Percentiles rank a stretch among this genome's conserved stretches.
Conservation (phyloP, 2,329 filamentous ascomycete genomes). For the Colletotrichum horii region DNA sequence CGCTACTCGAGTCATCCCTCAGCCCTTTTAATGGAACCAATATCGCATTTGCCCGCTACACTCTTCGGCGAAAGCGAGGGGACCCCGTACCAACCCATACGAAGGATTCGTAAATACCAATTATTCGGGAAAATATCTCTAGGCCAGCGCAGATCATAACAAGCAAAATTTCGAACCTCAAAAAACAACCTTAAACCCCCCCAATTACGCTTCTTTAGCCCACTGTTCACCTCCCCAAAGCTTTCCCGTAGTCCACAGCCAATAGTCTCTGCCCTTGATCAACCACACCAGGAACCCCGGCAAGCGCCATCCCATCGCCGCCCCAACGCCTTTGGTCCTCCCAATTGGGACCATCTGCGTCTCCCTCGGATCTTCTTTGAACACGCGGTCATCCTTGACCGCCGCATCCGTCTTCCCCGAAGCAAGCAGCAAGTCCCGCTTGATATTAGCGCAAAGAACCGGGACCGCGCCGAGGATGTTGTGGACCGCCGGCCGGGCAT, state of each 20-base stretch:
- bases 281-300: slow-evolving; percentile 52
- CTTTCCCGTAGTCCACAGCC: slow-evolving; percentile 51
- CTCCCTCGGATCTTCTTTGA: slow-evolving; percentile 46
- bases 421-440: slow-evolving; percentile 49
- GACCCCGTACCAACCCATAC: not conserved
- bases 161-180: rapidly evolving
- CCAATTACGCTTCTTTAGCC: slow-evolving; percentile 29
- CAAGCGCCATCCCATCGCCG: slow-evolving; percentile 44
- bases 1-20: not conserved
- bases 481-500: slow-evolving; percentile 46
- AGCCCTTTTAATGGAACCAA: not conserved
- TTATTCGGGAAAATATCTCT: not conserved
- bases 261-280: slow-evolving; percentile 57
- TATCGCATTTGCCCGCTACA: not conserved
- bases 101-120: not conserved
- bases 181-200: not conserved
- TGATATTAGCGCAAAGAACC: slow-evolving; percentile 51
- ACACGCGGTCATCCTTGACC: slow-evolving; percentile 34
- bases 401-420: slow-evolving; percentile 26
- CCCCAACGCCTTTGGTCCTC: slow-evolving; percentile 47
- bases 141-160: not conserved
- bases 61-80: not conserved
- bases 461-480: slow-evolving; percentile 44
- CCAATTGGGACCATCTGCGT: slow-evolving; percentile 55
- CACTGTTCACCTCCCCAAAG: slow-evolving; percentile 59